Conservation (phyloP, 2,329 filamentous ascomycete species). For the Plectosphaerella cucumerina region DNA sequence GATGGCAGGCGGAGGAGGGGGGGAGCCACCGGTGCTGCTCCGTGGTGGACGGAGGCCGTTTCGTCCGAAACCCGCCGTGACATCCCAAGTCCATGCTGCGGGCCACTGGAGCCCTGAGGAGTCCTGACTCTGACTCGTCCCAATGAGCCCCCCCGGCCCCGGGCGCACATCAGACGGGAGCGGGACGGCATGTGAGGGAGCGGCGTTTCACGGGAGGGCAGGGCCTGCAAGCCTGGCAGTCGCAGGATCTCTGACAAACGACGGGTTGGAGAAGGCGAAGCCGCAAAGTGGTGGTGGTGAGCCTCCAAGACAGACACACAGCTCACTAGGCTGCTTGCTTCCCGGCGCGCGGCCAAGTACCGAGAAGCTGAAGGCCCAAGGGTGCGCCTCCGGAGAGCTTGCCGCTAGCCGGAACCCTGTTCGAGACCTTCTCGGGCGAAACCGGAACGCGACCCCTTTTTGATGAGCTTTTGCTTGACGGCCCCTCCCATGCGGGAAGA, state of each 20-base stretch:
- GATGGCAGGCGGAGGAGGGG: too few species aligned
- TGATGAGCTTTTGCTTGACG: too few species aligned
- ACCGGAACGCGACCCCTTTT: neutral
- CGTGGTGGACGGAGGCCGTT: neutral
- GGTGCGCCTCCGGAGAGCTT: neutral
- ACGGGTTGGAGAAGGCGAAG: neutral
- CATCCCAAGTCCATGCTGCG: neutral
- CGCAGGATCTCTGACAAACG: neutral
- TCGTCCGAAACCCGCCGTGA: neutral
- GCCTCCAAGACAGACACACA: too few species aligned
- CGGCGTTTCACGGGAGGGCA: neutral
- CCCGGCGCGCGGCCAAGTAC: neutral
- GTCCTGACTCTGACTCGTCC: neutral
- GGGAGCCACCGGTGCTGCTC: too few species aligned
- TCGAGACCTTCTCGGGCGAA: neutral
- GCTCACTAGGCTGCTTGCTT: too few species aligned
- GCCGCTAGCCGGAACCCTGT: neutral
- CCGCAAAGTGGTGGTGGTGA: too few species aligned
- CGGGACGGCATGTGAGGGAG: neutral
- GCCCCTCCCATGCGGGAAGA: too few species aligned
- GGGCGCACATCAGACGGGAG: neutral
- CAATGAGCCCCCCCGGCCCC: neutral
- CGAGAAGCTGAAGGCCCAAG: neutral
- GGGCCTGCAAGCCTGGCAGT: neutral
- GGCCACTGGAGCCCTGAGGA: too few species aligned